Evolutionary conservation across 768 basidiomycete genomes (phyloP), one percentile per base, ranked within the genome.

Genomic region (Boletellus ananiceps): DNA sequence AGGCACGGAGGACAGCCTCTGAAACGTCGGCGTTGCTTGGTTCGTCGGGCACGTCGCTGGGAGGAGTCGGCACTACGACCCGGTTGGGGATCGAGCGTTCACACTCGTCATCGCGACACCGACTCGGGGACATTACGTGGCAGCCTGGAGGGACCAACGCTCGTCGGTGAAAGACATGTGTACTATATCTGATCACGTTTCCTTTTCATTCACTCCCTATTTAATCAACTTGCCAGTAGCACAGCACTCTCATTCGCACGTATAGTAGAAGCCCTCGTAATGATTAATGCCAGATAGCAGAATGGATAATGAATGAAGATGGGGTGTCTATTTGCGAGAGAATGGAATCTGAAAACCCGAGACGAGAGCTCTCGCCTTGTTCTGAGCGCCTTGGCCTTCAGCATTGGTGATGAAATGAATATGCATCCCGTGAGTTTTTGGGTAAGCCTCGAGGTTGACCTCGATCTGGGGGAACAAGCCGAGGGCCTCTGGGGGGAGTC

Each of bases 271-370:
- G 39, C 16, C 19, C 44, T 37, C 49, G 42, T 68, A 67, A 67
- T 67, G 34, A 59, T 55, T 46, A 50, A 55, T 49, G 54, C 41
- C 52, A 47, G 12, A 54, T 51, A 51, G 43, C 34, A 50, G 45
- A 29, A 43, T 7, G 31, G 41, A 51, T 31, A 33, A 32, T 3
- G 19, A 43, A 33, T 33, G 42, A 34, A 44, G 43, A 41, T 11
- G 8, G 39, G 39, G 12, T 29, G 35, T 51, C 60, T 64, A 69
- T 50, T 67, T 69, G 66, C 79, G 73, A 38, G 74, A 65, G 71
- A 98, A 97, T 1, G 95, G 95, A 51, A 98, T 77, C 69, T 93
- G 87, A 74, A 94, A 92, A 0, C 88, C 95, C 15, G 91, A 93
- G 37, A 98, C 66, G 52, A 99, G 70, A 2, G 88, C 83, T 60